These are phyloP conservation scores for Botrytis aclada DNA, from an alignment of 2,329 filamentous ascomycete genomes.

Conservation along the genomic window DNA sequence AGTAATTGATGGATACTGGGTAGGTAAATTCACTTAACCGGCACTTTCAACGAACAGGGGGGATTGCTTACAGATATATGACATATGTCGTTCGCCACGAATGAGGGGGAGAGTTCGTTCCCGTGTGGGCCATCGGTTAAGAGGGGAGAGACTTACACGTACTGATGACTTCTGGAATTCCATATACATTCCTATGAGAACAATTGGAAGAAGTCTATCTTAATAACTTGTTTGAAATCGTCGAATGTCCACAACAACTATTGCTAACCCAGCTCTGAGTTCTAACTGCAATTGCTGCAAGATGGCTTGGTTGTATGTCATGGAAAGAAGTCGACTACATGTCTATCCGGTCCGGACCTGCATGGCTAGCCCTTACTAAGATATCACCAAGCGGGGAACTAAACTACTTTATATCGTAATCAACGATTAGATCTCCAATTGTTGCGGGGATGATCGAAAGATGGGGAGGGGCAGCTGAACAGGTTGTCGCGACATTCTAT, in stretches of 20 bases:
- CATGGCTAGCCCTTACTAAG: background rate
- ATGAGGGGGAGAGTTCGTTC: background rate
- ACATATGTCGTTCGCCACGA: background rate
- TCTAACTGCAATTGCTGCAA: background rate
- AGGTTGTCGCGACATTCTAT: background rate
- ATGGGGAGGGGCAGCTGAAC: background rate
- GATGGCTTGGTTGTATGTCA: background rate
- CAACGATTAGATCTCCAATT: background rate
- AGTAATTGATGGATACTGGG: background rate
- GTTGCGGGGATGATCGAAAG: background rate
- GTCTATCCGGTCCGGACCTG: background rate
- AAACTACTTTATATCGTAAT: background rate
- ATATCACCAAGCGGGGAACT: constrained; percentile 1
- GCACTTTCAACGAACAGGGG: background rate
- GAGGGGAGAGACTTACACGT: background rate
- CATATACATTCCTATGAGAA: background rate
- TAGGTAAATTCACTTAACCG: background rate
- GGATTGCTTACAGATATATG: background rate
- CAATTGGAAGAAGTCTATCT: background rate
- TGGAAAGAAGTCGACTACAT: background rate
- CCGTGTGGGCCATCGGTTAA: background rate
- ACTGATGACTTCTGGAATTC: background rate
- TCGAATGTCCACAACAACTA: background rate
- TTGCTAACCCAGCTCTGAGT: background rate
- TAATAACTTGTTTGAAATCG: background rate